phyloP scores from a whole-genome alignment of 192 early-diverging fungal species.

The Chytriomyces sp. region DNA sequence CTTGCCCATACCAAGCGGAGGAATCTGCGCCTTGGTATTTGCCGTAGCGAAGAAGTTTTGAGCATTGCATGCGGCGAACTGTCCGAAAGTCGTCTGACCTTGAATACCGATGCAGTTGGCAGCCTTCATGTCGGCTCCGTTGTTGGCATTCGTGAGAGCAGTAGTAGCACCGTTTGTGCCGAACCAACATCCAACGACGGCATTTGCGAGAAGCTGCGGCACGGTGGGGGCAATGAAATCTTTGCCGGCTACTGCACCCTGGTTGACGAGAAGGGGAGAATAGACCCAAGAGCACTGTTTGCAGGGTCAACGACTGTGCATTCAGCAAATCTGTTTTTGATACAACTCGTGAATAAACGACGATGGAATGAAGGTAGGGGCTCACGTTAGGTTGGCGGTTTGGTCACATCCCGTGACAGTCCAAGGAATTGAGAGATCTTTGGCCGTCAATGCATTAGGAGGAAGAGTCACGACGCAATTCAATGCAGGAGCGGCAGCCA shows the following conservation, averaged over 20 bases:
- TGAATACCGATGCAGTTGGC: slow-evolving; percentile 41
- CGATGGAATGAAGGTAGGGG: too few species aligned
- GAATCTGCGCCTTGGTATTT: slow-evolving; percentile 21
- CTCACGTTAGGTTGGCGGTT: slow-evolving; percentile 24
- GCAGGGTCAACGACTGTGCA: slow-evolving; percentile 36
- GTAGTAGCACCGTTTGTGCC: too few species aligned
- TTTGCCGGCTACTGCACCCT: slow-evolving; percentile 27
- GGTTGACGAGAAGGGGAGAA: too few species aligned
- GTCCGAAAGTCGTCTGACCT: too few species aligned
- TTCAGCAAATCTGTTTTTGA: slow-evolving; percentile 35
- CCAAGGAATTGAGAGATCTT: too few species aligned
- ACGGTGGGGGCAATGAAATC: slow-evolving; percentile 36
- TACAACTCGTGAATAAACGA: background rate
- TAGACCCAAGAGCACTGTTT: slow-evolving; percentile 39
- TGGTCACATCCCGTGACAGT: too few species aligned
- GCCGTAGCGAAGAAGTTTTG: slow-evolving; percentile 35
- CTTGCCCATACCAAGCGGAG: too few species aligned
- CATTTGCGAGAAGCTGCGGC: too few species aligned
- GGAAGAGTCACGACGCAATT: slow-evolving; percentile 33
- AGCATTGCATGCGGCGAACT: slow-evolving; percentile 49
- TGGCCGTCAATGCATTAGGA: slow-evolving; percentile 22
- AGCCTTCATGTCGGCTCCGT: slow-evolving; percentile 24
- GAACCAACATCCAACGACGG: too few species aligned
- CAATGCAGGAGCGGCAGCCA: too few species aligned
- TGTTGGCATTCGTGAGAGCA: too few species aligned